Percentiles rank a stretch among this genome's conserved stretches.
Conservation (phyloP, 2,329 filamentous ascomycete genomes). For the Cladorrhinum sp. region DNA sequence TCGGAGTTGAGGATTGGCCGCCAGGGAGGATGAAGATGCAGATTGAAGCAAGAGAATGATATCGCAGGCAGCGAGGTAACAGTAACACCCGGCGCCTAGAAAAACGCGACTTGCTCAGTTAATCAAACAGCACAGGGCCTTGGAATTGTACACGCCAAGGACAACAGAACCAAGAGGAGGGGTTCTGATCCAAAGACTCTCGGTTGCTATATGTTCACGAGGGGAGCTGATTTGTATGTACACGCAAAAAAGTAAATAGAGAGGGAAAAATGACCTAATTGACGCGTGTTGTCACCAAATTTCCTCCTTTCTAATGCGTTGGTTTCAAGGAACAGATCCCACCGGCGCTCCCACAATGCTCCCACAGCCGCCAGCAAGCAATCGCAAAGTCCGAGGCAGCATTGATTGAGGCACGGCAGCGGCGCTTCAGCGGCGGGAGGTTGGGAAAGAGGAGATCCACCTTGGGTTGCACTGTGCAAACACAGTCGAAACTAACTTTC, state of each 20-base stretch:
- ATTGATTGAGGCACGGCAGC: background rate
- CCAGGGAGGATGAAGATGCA: background rate
- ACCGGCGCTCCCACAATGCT: background rate
- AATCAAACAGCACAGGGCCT: background rate
- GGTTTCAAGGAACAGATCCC: background rate
- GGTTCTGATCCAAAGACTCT: too few species aligned
- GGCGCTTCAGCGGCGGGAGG: background rate
- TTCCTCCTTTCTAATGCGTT: background rate
- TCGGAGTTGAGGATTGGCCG: background rate
- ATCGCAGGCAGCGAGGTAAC: background rate
- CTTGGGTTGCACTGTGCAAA: background rate
- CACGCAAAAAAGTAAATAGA: background rate
- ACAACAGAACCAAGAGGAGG: background rate
- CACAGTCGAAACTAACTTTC: background rate
- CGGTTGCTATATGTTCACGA: background rate
- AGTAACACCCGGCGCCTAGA: background rate
- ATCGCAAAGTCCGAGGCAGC: background rate
- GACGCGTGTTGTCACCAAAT: background rate
- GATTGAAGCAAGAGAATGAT: background rate
- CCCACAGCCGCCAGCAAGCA: background rate
- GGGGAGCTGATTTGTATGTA: background rate
- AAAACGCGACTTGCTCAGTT: background rate
- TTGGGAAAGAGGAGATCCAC: background rate
- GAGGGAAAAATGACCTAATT: background rate
- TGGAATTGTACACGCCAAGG: background rate